Conservation (phyloP, 208 protist species). For the Giardia muris region DNA sequence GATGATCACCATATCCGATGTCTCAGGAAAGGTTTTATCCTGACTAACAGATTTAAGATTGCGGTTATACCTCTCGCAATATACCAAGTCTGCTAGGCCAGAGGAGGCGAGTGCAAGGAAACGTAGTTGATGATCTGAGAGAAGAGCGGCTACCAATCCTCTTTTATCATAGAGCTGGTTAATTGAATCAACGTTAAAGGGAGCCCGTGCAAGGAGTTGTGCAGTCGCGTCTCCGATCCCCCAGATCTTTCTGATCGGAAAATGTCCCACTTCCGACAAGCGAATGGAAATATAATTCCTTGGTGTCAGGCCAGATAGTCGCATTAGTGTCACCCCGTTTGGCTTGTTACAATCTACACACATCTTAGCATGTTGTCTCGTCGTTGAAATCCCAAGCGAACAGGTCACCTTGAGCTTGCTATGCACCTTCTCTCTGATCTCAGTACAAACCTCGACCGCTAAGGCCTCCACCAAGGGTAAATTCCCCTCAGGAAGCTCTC, state of each 20-base stretch:
- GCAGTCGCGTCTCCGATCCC: slow-evolving; percentile 12
- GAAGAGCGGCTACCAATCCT: background rate
- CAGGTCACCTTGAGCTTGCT: background rate
- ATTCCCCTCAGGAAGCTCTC: background rate
- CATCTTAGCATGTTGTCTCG: background rate
- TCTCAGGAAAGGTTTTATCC: background rate
- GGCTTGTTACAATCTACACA: background rate
- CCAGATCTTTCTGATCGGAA: slow-evolving; percentile 15
- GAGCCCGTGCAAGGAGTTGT: background rate
- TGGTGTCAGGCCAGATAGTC: background rate
- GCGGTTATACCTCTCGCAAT: background rate
- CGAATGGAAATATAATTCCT: background rate
- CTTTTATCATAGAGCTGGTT: background rate
- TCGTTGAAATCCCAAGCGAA: background rate
- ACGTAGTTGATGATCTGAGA: background rate
- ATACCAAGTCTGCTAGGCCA: background rate
- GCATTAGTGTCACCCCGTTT: background rate
- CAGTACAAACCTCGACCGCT: background rate
- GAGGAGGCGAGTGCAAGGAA: background rate
- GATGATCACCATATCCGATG: background rate
- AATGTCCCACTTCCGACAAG: background rate
- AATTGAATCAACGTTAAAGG: background rate
- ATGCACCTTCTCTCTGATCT: background rate
- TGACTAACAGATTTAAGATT: slow-evolving; percentile 1
- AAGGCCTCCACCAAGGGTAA: background rate